phyloP scores from a whole-genome alignment of 208 protist genomes.

The Trypanosoma boissoni region DNA sequence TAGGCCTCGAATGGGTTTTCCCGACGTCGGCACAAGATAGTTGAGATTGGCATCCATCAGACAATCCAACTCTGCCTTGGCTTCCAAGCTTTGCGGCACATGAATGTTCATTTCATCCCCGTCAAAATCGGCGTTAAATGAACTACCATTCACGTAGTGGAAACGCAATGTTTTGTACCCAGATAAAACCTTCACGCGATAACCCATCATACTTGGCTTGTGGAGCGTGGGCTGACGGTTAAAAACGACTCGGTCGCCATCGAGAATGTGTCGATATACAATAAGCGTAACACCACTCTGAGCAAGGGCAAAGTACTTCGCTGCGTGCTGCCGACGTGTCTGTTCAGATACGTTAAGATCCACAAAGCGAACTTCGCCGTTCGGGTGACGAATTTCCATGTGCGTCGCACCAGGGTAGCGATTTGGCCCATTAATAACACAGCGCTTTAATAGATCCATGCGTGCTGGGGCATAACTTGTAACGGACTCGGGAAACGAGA shows the following conservation, averaged over 20 bases:
- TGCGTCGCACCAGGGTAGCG: constrained; percentile 98
- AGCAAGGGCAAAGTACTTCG: constrained; percentile 75
- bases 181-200: constrained; percentile 92
- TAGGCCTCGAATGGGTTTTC: constrained; percentile 98
- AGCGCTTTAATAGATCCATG: constrained; percentile 86
- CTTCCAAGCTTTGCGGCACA: constrained; percentile 96
- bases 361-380: constrained; percentile 75
- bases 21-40: constrained; percentile 95
- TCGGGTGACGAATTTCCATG: constrained; percentile 80
- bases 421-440: constrained; percentile 97
- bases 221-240: constrained; percentile 99
- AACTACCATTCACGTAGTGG: constrained; percentile 99
- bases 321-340: constrained; percentile 73
- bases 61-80: constrained; percentile 93
- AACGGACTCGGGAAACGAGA: constrained; percentile 97
- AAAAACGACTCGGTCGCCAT: constrained; percentile 98
- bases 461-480: constrained; percentile 65
- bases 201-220: constrained; percentile 99
- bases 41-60: constrained; percentile 96
- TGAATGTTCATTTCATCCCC: constrained; percentile 99
- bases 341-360: constrained; percentile 72
- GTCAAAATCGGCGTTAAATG: constrained; percentile 99
- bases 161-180: constrained; percentile 97
- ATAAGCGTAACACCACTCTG: constrained; percentile 64
- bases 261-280: constrained; percentile 96